Evolutionary conservation across 805 yeast species (phyloP).

Genomic region (Saccharomycopsis selenospora): DNA sequence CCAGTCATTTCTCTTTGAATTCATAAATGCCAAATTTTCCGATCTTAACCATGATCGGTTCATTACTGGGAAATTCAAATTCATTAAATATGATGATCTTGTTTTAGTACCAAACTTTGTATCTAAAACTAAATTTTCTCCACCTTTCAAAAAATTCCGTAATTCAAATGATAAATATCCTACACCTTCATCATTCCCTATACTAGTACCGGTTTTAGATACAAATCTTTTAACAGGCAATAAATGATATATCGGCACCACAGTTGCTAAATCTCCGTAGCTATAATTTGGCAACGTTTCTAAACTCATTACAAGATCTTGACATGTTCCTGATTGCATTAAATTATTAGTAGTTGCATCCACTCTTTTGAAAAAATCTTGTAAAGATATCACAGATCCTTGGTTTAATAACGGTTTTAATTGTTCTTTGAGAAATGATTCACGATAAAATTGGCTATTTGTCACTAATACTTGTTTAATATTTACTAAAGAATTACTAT

Average conservation of each 20-base stretch:
- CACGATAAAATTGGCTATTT: constrained; percentile 12
- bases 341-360: constrained; percentile 15
- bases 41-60: constrained; percentile 44
- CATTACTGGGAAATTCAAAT: constrained; percentile 44
- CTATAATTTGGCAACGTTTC: constrained; percentile 8
- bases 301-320: constrained; percentile 9
- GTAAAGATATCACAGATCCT: constrained; percentile 2
- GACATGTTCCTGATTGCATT: constrained; percentile 8
- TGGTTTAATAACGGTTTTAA: constrained; percentile 14
- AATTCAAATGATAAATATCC: constrained; percentile 77
- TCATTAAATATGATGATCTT: constrained; percentile 45
- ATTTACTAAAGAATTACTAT: constrained; percentile 6
- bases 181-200: constrained; percentile 96
- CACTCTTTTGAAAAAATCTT: constrained; percentile 7
- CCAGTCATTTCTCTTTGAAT: constrained; percentile 45
- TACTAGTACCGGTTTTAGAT: constrained; percentile 90
- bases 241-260: constrained; percentile 24
- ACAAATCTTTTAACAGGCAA: constrained; percentile 60
- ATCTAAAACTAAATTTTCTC: constrained; percentile 50
- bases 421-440: constrained; percentile 12
- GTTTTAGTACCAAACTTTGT: constrained; percentile 57
- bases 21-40: constrained; percentile 44
- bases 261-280: constrained; percentile 3
- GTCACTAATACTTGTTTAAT: constrained; percentile 16
- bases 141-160: constrained; percentile 60